A percentile compares a stretch with the other conserved stretches of the same genome.
Conservation (phyloP, 2,329 filamentous ascomycete species). For the Colletotrichum scovillei region DNA sequence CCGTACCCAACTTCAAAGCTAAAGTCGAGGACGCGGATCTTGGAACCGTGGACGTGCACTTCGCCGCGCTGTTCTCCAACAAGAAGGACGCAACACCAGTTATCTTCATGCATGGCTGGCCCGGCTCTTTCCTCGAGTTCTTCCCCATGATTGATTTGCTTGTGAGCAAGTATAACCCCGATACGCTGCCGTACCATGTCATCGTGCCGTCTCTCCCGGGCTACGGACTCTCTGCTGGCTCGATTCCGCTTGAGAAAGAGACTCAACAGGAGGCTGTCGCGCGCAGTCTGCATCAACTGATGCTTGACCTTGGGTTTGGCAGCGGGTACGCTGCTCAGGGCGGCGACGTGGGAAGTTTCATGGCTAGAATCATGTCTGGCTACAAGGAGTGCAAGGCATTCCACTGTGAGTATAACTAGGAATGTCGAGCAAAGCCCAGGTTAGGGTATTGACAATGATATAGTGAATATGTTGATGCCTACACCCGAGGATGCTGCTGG, state of each 20-base stretch:
- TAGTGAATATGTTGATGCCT: constrained; percentile 22
- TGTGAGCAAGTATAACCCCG: constrained; percentile 57
- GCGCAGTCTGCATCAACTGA: constrained; percentile 60
- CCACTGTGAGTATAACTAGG: constrained; percentile 41
- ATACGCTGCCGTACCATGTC: constrained; percentile 66
- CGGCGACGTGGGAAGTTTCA: constrained; percentile 63
- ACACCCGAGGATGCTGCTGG: background rate
- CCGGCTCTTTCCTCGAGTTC: constrained; percentile 65
- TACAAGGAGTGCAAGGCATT: constrained; percentile 60
- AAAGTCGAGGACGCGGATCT: constrained; percentile 49
- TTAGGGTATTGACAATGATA: background rate
- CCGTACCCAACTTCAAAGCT: constrained; percentile 59
- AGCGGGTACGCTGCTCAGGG: constrained; percentile 65
- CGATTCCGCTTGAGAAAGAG: constrained; percentile 46
- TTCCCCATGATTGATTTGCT: constrained; percentile 61
- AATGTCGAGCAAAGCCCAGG: no score
- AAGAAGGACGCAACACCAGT: constrained; percentile 61
- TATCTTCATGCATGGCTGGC: constrained; percentile 67
- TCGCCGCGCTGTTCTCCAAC: constrained; percentile 64
- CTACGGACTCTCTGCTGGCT: constrained; percentile 58
- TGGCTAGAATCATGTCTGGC: constrained; percentile 54
- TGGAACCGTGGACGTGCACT: constrained; percentile 58
- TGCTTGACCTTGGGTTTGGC: constrained; percentile 64
- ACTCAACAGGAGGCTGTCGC: constrained; percentile 44
- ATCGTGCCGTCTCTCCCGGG: constrained; percentile 67